Conservation (phyloP, 768 basidiomycete genomes). For the Polyporus arcularius region DNA sequence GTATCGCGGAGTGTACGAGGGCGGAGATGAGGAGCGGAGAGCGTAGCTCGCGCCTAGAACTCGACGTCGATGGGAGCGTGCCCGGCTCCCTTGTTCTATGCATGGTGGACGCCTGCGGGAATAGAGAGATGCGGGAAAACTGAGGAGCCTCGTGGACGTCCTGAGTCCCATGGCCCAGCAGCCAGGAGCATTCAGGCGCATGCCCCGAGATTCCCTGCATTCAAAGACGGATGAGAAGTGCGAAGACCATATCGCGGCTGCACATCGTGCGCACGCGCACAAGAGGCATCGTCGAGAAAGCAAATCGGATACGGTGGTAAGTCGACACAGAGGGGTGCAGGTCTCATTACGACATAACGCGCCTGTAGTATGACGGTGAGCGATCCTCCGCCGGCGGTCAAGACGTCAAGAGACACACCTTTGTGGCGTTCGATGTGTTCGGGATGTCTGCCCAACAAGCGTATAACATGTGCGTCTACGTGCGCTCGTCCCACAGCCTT, state of each 20-base stretch:
- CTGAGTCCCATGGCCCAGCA: not conserved
- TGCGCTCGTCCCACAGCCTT: not conserved
- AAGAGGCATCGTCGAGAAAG: not conserved
- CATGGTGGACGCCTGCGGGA: conserved; percentile 2
- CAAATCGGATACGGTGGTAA: not conserved
- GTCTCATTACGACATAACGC: not conserved
- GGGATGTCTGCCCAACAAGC: not conserved
- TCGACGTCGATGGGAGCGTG: conserved; percentile 2
- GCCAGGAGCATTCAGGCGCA: not conserved
- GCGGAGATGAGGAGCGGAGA: conserved; percentile 11
- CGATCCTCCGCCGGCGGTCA: not conserved
- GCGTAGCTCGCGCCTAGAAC: not conserved
- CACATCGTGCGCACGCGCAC: not conserved
- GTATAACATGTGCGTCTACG: not conserved
- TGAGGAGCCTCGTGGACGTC: not conserved
- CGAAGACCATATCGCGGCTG: not conserved
- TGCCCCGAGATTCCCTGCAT: not conserved
- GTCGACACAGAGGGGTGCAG: not conserved
- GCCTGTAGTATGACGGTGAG: not conserved
- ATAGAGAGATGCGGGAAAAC: conserved; percentile 2
- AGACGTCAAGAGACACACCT: not conserved
- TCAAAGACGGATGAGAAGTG: not conserved
- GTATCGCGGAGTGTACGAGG: conserved; percentile 7
- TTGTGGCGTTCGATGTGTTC: not conserved
- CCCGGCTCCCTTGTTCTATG: conserved; percentile 14